These are phyloP conservation scores for Microstroma glucosiphilum DNA, from an alignment of 1,284 basidiomycete genomes.

Conservation along the genomic window DNA sequence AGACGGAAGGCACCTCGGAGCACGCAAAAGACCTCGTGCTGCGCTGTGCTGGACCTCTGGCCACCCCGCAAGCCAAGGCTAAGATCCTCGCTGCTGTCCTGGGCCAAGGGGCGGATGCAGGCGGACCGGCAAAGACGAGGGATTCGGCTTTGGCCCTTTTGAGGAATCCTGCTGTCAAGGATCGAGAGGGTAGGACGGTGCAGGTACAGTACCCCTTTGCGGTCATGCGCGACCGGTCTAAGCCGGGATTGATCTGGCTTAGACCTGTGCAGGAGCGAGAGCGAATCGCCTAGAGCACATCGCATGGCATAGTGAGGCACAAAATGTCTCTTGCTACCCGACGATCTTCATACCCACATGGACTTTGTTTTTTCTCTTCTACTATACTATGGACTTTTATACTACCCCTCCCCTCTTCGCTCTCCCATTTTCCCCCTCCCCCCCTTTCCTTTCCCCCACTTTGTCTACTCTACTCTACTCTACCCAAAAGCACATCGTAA, in stretches of 20 bases:
- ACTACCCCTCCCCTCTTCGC: no score
- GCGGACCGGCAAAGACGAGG: background rate
- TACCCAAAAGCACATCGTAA: no score
- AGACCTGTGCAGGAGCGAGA: constrained; percentile 29
- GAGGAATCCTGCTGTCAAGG: constrained; percentile 1
- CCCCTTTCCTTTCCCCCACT: no score
- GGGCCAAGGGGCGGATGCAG: constrained; percentile 19
- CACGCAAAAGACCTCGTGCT: constrained; percentile 38
- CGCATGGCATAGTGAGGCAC: background rate
- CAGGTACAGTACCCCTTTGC: constrained; percentile 23
- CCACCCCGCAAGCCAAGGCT: constrained; percentile 27
- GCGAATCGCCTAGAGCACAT: constrained; percentile 11
- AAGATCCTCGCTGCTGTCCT: constrained; percentile 33
- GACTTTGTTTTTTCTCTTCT: no score
- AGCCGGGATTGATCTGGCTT: constrained; percentile 42
- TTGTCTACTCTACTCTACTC: no score
- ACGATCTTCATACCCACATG: no score
- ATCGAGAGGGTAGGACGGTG: background rate
- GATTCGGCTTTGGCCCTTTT: constrained; percentile 15
- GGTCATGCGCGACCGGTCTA: constrained; percentile 32
- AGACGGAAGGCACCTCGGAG: constrained; percentile 46
- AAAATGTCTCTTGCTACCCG: no score
- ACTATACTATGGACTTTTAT: no score
- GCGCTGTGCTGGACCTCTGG: constrained; percentile 33
- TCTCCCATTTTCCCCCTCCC: no score